Evolutionary conservation across 768 basidiomycete genomes (phyloP).

Genomic region (Pisolithus albus): DNA sequence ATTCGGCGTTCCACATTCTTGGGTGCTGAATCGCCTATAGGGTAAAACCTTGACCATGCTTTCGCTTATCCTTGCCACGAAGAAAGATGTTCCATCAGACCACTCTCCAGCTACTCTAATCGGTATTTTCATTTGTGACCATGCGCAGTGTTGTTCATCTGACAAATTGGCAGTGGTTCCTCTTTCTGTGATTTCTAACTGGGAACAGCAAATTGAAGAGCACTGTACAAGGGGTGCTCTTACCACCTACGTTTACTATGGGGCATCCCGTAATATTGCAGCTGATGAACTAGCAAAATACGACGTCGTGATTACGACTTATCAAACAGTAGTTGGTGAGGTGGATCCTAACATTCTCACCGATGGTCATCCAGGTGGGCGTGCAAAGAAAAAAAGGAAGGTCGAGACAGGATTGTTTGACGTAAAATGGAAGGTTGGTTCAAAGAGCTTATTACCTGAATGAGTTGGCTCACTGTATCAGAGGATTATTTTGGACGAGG

Average conservation of each 20-base stretch:
- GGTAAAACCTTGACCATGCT: conserved; percentile 92
- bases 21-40: conserved; percentile 28
- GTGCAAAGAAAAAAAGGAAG: conserved; percentile 52
- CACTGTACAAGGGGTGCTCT: conserved; percentile 54
- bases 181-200: conserved; percentile 79
- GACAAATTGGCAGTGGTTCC: conserved; percentile 52
- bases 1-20: not conserved
- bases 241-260: conserved; percentile 63
- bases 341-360: conserved; percentile 20
- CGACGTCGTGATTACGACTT: conserved; percentile 82
- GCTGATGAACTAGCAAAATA: conserved; percentile 54
- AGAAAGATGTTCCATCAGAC: conserved; percentile 47
- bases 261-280: conserved; percentile 51
- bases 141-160: not conserved
- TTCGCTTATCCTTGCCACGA: conserved; percentile 72
- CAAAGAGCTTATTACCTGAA: not conserved
- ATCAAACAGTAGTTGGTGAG: conserved; percentile 63
- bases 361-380: conserved; percentile 20
- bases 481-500: conserved; percentile 84
- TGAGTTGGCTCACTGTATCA: conserved; percentile 15
- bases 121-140: conserved; percentile 34
- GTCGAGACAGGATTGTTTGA: conserved; percentile 51
- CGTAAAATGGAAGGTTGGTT: conserved; percentile 68
- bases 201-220: conserved; percentile 79
- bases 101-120: conserved; percentile 72